phyloP scores from a whole-genome alignment of 2,329 filamentous ascomycete genomes.

The Fusarium fujikuroi region DNA sequence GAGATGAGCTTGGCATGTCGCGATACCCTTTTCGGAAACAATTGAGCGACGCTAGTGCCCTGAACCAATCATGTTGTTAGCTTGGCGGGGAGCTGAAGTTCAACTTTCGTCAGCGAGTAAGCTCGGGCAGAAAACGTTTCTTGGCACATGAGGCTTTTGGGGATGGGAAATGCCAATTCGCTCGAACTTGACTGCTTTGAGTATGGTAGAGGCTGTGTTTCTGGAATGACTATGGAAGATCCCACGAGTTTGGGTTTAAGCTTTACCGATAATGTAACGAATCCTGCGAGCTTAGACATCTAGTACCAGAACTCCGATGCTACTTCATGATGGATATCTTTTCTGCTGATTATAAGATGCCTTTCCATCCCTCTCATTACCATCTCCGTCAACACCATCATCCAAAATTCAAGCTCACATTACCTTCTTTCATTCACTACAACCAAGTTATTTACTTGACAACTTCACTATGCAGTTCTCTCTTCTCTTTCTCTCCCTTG shows the following conservation, averaged over 20 bases:
- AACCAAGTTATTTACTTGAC: fast-evolving
- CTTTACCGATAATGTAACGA: neutral
- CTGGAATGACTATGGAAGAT: neutral
- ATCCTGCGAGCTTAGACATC: neutral
- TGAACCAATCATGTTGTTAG: conserved; percentile 4
- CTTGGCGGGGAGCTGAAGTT: neutral
- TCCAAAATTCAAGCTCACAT: fast-evolving
- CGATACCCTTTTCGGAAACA: conserved; percentile 31
- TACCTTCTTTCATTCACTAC: no score
- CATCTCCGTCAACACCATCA: fast-evolving
- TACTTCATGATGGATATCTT: neutral
- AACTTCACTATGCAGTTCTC: conserved; percentile 33
- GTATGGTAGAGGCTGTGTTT: neutral
- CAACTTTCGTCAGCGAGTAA: neutral
- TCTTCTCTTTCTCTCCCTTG: conserved; percentile 16
- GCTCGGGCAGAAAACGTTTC: neutral
- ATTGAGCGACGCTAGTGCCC: conserved; percentile 39
- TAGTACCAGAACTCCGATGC: neutral
- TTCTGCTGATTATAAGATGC: neutral
- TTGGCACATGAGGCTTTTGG: neutral
- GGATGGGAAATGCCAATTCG: neutral
- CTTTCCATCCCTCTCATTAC: neutral
- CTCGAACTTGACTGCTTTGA: conserved; percentile 13
- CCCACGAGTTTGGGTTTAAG: neutral
- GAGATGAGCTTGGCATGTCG: conserved; percentile 5